Base-by-base conservation (phyloP, 1,284 basidiomycete genomes). In the Ganoderma resinaceum region DNA sequence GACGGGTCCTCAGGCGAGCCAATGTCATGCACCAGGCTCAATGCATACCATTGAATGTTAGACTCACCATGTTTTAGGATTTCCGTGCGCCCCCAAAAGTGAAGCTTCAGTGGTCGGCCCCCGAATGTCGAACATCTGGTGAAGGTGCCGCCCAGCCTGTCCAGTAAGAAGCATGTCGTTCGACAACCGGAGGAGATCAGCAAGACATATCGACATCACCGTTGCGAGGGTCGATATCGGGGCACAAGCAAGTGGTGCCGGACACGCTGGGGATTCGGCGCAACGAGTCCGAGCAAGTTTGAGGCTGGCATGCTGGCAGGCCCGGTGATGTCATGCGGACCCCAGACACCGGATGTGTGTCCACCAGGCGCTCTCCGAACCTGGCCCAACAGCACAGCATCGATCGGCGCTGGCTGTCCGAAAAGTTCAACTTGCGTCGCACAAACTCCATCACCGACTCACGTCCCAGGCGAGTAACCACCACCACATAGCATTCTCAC, bases 381-480 rank as follows among this genome's bases (percentile, higher is more conserved):
- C 18, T 58, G 11, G n/a, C 46, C n/a, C 35, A 33, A 37, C 57
- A 58, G 57, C 57, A 58, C 57, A 58, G 57, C 57, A 58, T 58
- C 35, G 52, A 29, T 29, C 26, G 35, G 20, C 35, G 57, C 33
- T 58, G 57, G 35, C 33, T 20, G 18, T 58, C 12, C 11, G 33
- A 9, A 9, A 38, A 20, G 49, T 52, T 8, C 26, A 14, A 11
- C 18, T 31, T 18, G n/a, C 49, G 49, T 55, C 29, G 11, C 29
- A 31, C 3, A 7, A 31, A 55, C 31, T 31, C 33, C 46, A 23
- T n/a, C 46, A 49, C 11, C 46, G 23, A n/a, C 11, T 12, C 46
- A 23, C 46, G 20, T 16, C 3, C 52, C 29, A 55, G 14, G 52
- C 52, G 20, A 55, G 52, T 55, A 33, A 33, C 46, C n/a, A 49